Evolutionary conservation across 2,329 filamentous ascomycete genomes (phyloP).

Genomic region (Xylaria arbuscula): DNA sequence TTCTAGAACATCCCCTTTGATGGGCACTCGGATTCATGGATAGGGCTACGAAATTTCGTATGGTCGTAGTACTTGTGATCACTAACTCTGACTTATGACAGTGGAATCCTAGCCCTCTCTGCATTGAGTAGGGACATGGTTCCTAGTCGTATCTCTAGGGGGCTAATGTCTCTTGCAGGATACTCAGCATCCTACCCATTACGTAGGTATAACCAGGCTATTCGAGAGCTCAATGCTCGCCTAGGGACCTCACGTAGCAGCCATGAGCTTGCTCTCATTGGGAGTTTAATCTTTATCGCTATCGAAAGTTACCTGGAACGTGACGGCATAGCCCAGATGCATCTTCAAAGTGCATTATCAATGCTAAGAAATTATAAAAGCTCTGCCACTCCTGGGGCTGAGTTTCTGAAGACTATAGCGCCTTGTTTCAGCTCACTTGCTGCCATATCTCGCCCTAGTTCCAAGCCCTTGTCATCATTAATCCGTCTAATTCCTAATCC

Average conservation of each 20-base stretch:
- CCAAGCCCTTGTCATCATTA: not conserved
- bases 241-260: not conserved
- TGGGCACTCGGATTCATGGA: not conserved
- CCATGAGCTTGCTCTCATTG: not conserved
- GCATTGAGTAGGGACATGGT: not conserved
- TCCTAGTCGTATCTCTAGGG: not conserved
- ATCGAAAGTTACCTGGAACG: not conserved
- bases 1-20: not conserved
- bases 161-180: constrained; percentile 1
- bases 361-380: not conserved
- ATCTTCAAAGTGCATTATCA: not conserved
- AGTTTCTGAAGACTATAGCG: not conserved
- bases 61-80: not conserved
- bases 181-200: constrained; percentile 13
- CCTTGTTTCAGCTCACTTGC: not conserved
- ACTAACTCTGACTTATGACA: not conserved
- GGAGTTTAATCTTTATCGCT: not conserved
- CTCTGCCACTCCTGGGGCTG: not conserved
- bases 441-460: not conserved
- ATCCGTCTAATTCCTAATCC: not conserved
- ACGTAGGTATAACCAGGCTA: constrained; percentile 21
- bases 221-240: constrained; percentile 10
- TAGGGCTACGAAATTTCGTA: not conserved
- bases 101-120: not conserved
- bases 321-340: not conserved